Base-by-base conservation (phyloP, 2,329 filamentous ascomycete genomes). In the Helotiales sp. region DNA sequence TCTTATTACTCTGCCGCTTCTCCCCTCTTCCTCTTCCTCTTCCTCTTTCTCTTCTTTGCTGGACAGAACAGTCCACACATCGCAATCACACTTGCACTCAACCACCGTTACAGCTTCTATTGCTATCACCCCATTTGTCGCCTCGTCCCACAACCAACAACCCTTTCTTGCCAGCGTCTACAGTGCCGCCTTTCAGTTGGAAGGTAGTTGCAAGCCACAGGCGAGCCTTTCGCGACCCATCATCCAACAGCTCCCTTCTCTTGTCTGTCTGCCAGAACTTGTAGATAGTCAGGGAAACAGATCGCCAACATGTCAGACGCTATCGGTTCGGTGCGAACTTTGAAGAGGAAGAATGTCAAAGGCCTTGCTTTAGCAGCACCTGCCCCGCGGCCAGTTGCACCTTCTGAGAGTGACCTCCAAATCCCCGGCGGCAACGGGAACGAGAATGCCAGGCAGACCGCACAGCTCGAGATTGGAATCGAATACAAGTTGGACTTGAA, bases 291-390 rank as follows among this genome's bases (percentile, higher is more conserved):
- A 15, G 24, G 34, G 55, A 59, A 34, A 59, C 20, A 59, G 15
- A 63, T 22, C 22, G 32, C 37, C 26, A 68, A 43, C 6, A 90
- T 90, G 88, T 85, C 85, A 45, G 77, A 77, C 63, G 72, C 64
- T 74, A 87, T 89, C 76, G 89, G 89, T 74, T 86, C 86, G 70
- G 86, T 86, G 81, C 87, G 87, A 81, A 96, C 96, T 69, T 91
- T 99, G 90, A 98, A 97, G 89, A 91, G 95, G 85, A 97, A 98
- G 88, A 99, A 99, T 79, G 91, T 97, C 80, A 98, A 98, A 83
- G 95, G 94, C 43, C 90, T 99, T 60, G 94, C 93, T 73, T 85
- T 99, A 77, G 94, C 89, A 76, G 89, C 92, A 59, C 89, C 91
- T 26, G 86, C 91, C 55, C 90, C 93, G 49, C 93, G 93, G 69